Conservation (phyloP, 306 rosid genomes). For the Albizia julibrissin region DNA sequence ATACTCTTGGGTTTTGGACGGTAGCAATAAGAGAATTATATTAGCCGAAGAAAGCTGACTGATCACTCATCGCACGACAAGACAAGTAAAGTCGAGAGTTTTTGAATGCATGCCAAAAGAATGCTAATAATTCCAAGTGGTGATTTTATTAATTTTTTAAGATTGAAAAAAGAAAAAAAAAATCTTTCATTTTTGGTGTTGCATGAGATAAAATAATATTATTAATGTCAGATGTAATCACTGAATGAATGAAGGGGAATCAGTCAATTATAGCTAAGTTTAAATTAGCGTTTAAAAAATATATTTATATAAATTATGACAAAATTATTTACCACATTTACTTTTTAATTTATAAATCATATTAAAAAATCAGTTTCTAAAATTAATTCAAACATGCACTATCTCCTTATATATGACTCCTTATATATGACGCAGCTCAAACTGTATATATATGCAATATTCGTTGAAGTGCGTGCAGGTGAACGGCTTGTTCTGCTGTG, state of each 20-base stretch:
- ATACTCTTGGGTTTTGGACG: background rate
- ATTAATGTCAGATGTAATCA: background rate
- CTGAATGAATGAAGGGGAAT: background rate
- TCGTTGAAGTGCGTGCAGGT: background rate
- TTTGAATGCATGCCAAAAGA: background rate
- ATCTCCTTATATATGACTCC: too few relatives aligned
- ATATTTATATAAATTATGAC: too few relatives aligned
- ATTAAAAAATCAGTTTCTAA: too few relatives aligned
- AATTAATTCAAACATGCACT: too few relatives aligned
- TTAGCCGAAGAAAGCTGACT: background rate
- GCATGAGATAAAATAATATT: background rate
- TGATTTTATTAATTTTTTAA: background rate
- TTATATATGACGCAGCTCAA: background rate
- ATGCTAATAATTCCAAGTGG: background rate
- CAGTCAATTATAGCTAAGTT: conserved; percentile 9
- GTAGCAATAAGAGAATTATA: background rate
- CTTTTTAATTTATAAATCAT: too few relatives aligned
- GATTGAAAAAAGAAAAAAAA: background rate
- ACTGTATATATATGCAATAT: background rate
- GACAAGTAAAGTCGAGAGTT: background rate
- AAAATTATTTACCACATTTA: too few relatives aligned
- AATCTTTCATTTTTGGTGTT: background rate
- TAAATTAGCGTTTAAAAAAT: too few relatives aligned
- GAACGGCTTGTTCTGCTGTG: background rate
- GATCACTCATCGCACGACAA: background rate